Percentiles rank a stretch among this genome's conserved stretches.
phyloP scores from a whole-genome alignment of 441 rosid genomes.

The Euphorbia schlechtendalii region DNA sequence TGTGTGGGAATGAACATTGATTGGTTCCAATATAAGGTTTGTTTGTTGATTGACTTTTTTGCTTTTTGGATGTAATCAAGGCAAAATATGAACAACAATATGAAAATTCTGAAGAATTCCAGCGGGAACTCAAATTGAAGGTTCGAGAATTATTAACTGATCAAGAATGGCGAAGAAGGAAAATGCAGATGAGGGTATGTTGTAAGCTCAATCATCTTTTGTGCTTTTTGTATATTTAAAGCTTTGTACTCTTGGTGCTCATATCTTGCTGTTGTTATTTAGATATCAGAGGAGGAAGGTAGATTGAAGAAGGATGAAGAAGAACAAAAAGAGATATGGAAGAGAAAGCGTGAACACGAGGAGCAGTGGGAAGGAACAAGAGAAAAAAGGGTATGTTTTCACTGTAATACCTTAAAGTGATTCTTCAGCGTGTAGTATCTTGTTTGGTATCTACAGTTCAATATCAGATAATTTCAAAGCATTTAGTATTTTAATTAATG shows the following conservation, averaged over 20 bases:
- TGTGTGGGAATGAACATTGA: too few species aligned
- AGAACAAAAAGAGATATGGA: conserved; percentile 91
- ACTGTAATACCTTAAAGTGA: background rate
- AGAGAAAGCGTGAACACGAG: conserved; percentile 93
- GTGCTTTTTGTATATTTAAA: conserved; percentile 6
- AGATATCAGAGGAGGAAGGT: conserved; percentile 98
- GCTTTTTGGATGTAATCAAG: conserved; percentile 31
- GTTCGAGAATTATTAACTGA: conserved; percentile 86
- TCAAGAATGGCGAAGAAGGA: conserved; percentile 97
- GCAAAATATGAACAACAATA: conserved; percentile 75
- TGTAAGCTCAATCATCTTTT: conserved; percentile 18
- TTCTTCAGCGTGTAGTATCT: background rate
- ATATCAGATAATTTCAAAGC: background rate
- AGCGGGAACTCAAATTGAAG: conserved; percentile 70
- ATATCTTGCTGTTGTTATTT: conserved; percentile 18
- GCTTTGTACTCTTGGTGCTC: conserved; percentile 9
- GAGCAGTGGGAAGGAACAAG: conserved; percentile 99
- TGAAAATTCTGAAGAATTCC: conserved; percentile 77
- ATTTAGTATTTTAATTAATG: background rate
- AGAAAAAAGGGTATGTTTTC: conserved; percentile 67
- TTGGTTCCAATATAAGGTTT: too few species aligned
- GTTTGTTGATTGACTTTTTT: background rate
- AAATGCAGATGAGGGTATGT: conserved; percentile 95
- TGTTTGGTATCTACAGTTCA: background rate
- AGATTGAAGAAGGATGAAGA: conserved; percentile 93